Base-by-base conservation (phyloP, 371 early-diverging fungal genomes). In the Actinomucor elegans region DNA sequence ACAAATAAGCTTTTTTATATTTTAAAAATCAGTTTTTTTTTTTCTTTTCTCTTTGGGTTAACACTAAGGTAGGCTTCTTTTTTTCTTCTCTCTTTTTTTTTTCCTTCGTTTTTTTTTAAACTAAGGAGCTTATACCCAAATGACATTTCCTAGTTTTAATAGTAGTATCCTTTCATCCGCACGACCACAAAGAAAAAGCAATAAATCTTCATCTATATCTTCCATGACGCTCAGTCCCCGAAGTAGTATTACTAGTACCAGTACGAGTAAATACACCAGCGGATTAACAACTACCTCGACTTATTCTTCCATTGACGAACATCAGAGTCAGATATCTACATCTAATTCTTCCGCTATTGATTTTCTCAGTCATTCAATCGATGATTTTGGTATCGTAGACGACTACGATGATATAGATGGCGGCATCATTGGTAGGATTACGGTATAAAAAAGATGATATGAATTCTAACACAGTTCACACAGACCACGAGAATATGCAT, bases 401-500 rank as follows among this genome's bases (percentile, higher is more conserved):
- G 49, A 56, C 15, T 61, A 48, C 33, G 62, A 61, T 24, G 62
- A 61, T 48, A 18, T 61, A 2, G 57, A 62, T 50, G 63, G 61
- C 15, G 66, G 54, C n/a, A 26, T 69, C 11, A 55, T 69, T 11
- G 69, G 69, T 64, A 60, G 20, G 31, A 10, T 10, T 40, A 18
- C 48, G n/a, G n/a, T 20, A 9, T 10, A 8, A 21, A 24, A 26
- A 41, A 12, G 14, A 11, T 41, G 26, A 24, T 24, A 26, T 15
- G 26, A 21, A 41, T 24, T 41, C 10, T 41, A 14, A 7, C n/a
- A 26, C 26, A 5, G n/a, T 29, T 34, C 36, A 32, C 45, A 35
- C 52, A 74, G 75, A 68, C 55, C 69, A 71, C 46, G 77, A 73
- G 55, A 48, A 54, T 9, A 33, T 60, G 11, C 65, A 70, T 51